Evolutionary conservation across 345 rosid genomes (phyloP), one percentile per base, ranked within the genome.

Genomic region (Populus euphratica): DNA sequence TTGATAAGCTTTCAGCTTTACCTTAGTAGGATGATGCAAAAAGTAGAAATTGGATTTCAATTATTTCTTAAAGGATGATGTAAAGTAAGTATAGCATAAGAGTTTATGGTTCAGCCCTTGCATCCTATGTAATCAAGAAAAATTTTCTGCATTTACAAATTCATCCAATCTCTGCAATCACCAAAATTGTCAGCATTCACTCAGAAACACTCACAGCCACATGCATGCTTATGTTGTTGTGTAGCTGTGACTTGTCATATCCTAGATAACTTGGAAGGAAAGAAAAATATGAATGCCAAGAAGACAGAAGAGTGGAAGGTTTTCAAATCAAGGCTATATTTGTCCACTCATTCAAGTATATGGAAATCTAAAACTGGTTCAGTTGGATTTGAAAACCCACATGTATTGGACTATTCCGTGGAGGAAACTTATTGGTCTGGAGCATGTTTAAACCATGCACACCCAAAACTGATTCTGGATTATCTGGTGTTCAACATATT

Each of bases 1-100:
- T 70, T 69, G 43, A 73, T 27, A 27, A 4, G 11, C 41, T 83
- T 74, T 76, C 44, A 31, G 10, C 61, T 50, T 72, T 8, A 41
- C 36, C 5, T 27, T 29, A 38, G 7, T 54, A 54, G 71, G 52
- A 54, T 49, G 69, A 29, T 68, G n/a, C 20, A 18, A 52, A 50
- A 39, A 47, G 18, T 64, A 52, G 33, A 43, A 71, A 65, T 54
- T 29, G 50, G 36, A 59, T 39, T 50, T 29, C 14, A 27, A 27
- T 21, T 52, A 35, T 29, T 8, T 43, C 31, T 70, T 9, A 49
- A 18, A 63, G 50, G 23, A n/a, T n/a, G n/a, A n/a, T n/a, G 12
- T 14, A 14, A 47, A 47, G 18, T 44, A 63, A 36, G 29, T 54
- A 56, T 75, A 75, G 44, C 41, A 6, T 35, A 54, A 50, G 39